Conservation (phyloP, 768 basidiomycete genomes). For the Serendipita indica region DNA sequence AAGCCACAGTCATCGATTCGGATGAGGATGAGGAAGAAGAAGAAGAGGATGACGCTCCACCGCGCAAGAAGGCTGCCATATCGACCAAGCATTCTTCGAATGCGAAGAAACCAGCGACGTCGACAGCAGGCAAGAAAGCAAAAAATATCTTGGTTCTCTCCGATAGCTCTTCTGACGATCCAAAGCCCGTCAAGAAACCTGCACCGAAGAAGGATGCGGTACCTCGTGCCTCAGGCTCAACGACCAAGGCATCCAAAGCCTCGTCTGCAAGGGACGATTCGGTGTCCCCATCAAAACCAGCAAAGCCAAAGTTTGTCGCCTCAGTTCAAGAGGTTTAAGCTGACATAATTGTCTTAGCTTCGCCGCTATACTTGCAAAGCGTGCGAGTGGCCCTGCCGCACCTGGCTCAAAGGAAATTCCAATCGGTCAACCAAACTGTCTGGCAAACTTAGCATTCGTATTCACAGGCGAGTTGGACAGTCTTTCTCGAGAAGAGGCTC, state of each 20-base stretch:
- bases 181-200: background rate
- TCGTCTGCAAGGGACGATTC: background rate
- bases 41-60: background rate
- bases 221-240: background rate
- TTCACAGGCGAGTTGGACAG: slow-evolving; percentile 88
- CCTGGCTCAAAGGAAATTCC: slow-evolving; percentile 45
- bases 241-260: background rate
- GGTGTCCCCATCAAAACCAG: background rate
- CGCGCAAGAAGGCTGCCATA: slow-evolving; percentile 9
- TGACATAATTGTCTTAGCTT: slow-evolving; percentile 9
- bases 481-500: slow-evolving; percentile 75
- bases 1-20: background rate
- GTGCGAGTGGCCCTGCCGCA: slow-evolving; percentile 37
- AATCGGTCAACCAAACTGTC: slow-evolving; percentile 53
- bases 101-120: background rate
- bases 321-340: background rate
- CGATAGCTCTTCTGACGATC: slow-evolving; percentile 1
- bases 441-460: slow-evolving; percentile 79
- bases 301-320: background rate
- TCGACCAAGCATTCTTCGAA: background rate
- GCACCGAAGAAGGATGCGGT: background rate
- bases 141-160: too few species aligned
- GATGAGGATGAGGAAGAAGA: slow-evolving; percentile 10
- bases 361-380: slow-evolving; percentile 43
- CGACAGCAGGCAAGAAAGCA: background rate